Base-by-base conservation (phyloP, 495 filamentous ascomycete genomes). In the Lasiosphaeria ovina region DNA sequence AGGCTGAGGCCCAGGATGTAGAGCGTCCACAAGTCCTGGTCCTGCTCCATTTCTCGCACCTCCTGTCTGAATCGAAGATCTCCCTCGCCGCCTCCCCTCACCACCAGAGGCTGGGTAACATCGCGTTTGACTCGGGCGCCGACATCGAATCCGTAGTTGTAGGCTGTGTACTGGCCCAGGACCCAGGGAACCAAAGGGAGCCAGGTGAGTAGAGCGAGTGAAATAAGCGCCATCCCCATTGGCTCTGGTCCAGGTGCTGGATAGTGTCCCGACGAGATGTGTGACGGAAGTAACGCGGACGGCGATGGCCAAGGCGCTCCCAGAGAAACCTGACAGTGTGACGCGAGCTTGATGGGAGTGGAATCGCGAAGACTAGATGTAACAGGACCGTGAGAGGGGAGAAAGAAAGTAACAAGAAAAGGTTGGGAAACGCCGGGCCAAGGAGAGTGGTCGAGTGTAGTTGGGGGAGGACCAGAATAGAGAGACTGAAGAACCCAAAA, bases 11-110 rank as follows among this genome's bases (percentile, higher is more conserved):
- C 85, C 17, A 86, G 74, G 32, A 87, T 66, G 68, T 82, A 88
- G 54, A 87, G 66, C 55, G 79, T 87, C 82, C 81, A 87, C 60
- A 77, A 70, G 54, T 85, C 82, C 4, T 69, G 44, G 60, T 87
- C 77, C 54, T 82, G 71, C 67, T 87, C 73, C 24, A 88, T 63
- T 45, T 86, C 69, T 36, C 83, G 72, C 54, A 88, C 82, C 66
- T 88, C 85, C 53, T 61, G 68, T 31, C 72, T 64, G 54, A 69
- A 38, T 3, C 55, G 60, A 1, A 72, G 40, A n/a, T 51, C 59
- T n/a, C 56, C 59, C 16, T 51, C 56, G 45, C 16, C 52, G 8
- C 55, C 66, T 7, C 63, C 60, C 31, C 35, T 66, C 36, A 69
- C 63, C 34, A 73, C 61, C 31, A 65, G 47, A 4, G 64, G 55